phyloP scores from a whole-genome alignment of 1,284 basidiomycete genomes.

The Marasmius oreades region DNA sequence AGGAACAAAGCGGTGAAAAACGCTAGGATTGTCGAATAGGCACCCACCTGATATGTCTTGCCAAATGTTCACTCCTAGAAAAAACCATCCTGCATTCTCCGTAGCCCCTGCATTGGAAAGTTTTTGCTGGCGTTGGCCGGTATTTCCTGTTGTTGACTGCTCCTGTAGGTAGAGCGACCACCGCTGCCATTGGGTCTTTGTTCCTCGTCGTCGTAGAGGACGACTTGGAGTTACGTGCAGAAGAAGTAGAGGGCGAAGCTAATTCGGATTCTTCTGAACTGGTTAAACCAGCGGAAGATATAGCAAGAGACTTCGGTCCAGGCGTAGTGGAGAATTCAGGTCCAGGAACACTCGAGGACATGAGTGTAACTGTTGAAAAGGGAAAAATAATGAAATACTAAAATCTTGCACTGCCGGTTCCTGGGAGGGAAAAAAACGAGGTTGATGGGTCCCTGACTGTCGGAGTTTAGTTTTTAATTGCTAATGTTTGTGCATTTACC shows the following conservation, averaged over 20 bases:
- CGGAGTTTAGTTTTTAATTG: too few relatives aligned
- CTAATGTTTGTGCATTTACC: too few relatives aligned
- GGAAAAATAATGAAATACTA: background rate
- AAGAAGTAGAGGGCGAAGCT: background rate
- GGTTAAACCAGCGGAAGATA: background rate
- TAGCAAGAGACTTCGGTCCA: background rate
- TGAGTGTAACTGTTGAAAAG: background rate
- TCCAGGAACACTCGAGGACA: background rate
- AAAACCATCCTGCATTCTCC: constrained; percentile 97
- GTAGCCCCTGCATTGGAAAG: constrained; percentile 93
- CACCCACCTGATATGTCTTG: constrained; percentile 90
- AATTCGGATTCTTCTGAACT: background rate
- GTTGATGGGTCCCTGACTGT: background rate
- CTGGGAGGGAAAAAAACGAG: background rate
- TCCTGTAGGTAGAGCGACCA: background rate
- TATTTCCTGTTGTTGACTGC: constrained; percentile 48
- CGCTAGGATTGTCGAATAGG: constrained; percentile 16
- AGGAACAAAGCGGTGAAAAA: constrained; percentile 21
- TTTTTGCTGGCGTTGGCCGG: constrained; percentile 79
- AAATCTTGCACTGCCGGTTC: background rate
- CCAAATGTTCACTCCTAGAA: constrained; percentile 91
- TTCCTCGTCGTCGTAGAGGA: background rate
- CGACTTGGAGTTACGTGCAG: background rate
- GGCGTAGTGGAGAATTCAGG: background rate
- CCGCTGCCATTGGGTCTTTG: constrained; percentile 9